These are phyloP conservation scores for Cymodocea nodosa DNA, from an alignment of 116 monocot genomes.

Conservation along the genomic window DNA sequence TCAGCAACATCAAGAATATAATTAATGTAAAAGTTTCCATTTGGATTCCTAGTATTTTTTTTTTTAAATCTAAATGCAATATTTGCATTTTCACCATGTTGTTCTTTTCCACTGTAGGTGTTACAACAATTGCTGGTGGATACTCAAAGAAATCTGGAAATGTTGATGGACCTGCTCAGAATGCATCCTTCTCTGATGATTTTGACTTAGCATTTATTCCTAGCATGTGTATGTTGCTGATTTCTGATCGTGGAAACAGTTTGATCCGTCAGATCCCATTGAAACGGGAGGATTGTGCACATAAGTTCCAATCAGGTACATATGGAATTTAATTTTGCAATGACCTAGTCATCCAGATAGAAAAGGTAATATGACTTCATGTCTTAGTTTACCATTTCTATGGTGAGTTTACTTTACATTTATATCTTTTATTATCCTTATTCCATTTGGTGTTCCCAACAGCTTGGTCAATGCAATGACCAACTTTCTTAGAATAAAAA, in stretches of 20 bases:
- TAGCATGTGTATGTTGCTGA: conserved; percentile 39
- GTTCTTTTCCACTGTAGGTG: conserved; percentile 15
- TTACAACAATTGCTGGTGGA: conserved; percentile 64
- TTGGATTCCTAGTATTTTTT: no score
- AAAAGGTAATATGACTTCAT: not conserved
- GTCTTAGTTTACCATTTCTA: not conserved
- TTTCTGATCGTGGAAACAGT: conserved; percentile 49
- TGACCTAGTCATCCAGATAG: not conserved
- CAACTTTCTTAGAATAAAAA: no score
- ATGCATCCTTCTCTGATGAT: conserved; percentile 58
- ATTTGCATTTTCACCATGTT: not conserved
- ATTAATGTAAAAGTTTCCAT: no score
- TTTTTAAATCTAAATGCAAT: no score
- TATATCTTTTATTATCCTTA: not conserved
- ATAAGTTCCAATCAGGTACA: conserved; percentile 21
- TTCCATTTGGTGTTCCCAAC: no score
- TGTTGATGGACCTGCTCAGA: conserved; percentile 61
- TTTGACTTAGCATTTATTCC: conserved; percentile 45
- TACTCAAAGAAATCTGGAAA: conserved; percentile 34
- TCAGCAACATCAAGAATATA: no score
- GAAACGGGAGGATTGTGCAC: conserved; percentile 40
- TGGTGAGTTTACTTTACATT: not conserved
- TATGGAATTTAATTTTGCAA: not conserved
- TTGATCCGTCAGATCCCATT: conserved; percentile 45
- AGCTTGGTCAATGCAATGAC: no score